Conservation (phyloP, 129 eudicot genomes). For the Lactuca sativa region DNA sequence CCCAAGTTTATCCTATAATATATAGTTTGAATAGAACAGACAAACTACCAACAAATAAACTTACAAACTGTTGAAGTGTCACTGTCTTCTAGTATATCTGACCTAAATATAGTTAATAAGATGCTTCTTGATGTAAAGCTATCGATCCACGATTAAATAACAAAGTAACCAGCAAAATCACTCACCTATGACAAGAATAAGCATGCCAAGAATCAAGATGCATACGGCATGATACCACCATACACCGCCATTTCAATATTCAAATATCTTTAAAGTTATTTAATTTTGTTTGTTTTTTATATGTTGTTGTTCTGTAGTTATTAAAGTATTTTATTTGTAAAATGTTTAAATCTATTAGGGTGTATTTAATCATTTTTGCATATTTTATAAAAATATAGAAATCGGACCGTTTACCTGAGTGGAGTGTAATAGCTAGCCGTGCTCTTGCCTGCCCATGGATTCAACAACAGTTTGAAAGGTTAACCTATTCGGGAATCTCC, state of each 20-base stretch:
- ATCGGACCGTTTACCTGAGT: neutral
- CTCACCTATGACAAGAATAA: neutral
- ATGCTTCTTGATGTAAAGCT: neutral
- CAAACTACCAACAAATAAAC: constrained; percentile 25
- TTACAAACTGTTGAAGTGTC: constrained; percentile 30
- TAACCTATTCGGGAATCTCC: no score
- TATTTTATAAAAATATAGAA: no score
- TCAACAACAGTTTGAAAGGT: no score
- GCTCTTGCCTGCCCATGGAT: no score
- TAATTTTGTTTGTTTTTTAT: no score
- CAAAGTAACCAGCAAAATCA: neutral
- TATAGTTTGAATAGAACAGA: constrained; percentile 11
- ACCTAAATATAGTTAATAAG: neutral
- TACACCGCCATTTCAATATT: neutral
- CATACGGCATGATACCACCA: neutral
- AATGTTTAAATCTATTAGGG: neutral
- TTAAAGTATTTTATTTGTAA: neutral
- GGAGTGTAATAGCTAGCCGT: no score
- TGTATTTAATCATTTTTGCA: neutral
- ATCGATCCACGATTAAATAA: neutral
- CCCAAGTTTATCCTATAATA: neutral
- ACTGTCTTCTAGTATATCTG: constrained; percentile 29
- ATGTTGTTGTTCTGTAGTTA: neutral
- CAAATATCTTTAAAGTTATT: neutral
- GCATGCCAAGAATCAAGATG: neutral